A percentile compares a stretch with the other conserved stretches of the same genome.
Evolutionary conservation across 345 rosid species (phyloP).

Genomic region (Boechera divaricarpa): DNA sequence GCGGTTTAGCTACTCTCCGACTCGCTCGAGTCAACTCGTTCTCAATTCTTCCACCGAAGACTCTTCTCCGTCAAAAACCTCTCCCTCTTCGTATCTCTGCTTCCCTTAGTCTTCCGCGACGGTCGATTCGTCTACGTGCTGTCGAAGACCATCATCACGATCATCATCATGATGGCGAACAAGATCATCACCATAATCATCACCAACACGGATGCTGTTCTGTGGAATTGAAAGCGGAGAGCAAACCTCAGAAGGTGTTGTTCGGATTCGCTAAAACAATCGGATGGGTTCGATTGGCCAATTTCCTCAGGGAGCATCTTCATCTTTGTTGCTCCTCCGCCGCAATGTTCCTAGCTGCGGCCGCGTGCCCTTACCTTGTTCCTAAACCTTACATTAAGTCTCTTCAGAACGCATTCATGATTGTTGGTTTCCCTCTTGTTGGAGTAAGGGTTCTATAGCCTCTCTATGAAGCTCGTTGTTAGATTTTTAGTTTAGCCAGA

Average conservation of each 20-base stretch:
- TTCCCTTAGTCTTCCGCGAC: constrained; percentile 32
- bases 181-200: constrained; percentile 50
- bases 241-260: constrained; percentile 55
- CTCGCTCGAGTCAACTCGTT: constrained; percentile 51
- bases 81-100: constrained; percentile 42
- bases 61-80: constrained; percentile 40
- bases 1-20: constrained; percentile 43
- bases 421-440: constrained; percentile 84
- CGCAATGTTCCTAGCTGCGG: constrained; percentile 73
- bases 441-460: constrained; percentile 58
- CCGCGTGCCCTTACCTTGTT: constrained; percentile 69
- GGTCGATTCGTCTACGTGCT: constrained; percentile 40
- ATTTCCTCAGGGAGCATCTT: constrained; percentile 81
- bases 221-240: constrained; percentile 48
- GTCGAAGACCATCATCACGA: constrained; percentile 43
- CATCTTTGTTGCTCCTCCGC: constrained; percentile 82
- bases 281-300: constrained; percentile 79
- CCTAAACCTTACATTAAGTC: constrained; percentile 70
- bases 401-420: constrained; percentile 67
- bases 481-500: background rate
- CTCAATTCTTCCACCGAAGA: constrained; percentile 27
- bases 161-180: constrained; percentile 34
- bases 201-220: constrained; percentile 44
- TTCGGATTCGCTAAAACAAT: constrained; percentile 67
- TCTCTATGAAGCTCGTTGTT: background rate